These are phyloP conservation scores for Oryza punctata DNA, from an alignment of 176 grass and related monocot genomes.

Conservation along the genomic window DNA sequence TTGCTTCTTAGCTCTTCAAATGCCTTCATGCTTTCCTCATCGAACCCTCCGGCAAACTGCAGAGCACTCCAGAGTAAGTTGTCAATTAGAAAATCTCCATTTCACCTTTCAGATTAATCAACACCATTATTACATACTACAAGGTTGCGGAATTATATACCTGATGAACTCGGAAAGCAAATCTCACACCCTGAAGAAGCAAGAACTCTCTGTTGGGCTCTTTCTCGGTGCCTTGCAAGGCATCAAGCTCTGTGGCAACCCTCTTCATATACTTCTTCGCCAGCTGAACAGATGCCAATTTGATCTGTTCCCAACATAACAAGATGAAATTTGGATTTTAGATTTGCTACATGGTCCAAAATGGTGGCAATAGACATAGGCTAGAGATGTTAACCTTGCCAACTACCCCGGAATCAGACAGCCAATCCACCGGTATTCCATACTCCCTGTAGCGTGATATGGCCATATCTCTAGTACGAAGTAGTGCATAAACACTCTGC, in stretches of 20 bases:
- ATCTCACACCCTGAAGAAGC: slow-evolving; percentile 93
- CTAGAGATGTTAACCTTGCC: slow-evolving; percentile 72
- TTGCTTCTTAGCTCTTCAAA: slow-evolving; percentile 92
- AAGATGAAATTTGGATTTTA: slow-evolving; percentile 10
- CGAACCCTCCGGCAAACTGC: slow-evolving; percentile 92
- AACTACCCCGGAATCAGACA: slow-evolving; percentile 80
- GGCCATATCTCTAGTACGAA: slow-evolving; percentile 88
- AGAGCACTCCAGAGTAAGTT: not conserved
- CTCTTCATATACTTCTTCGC: slow-evolving; percentile 96
- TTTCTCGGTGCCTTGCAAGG: slow-evolving; percentile 68
- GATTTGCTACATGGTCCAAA: not conserved
- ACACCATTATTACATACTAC: not conserved
- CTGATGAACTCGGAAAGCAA: slow-evolving; percentile 90
- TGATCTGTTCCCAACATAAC: slow-evolving; percentile 64
- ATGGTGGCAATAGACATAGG: not conserved
- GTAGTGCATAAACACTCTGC: slow-evolving; percentile 86
- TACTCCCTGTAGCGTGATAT: slow-evolving; percentile 83
- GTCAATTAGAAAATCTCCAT: not conserved
- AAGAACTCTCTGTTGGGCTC: slow-evolving; percentile 92
- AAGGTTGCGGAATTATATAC: slow-evolving; percentile 23
- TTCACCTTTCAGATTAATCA: not conserved
- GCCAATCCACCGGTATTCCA: slow-evolving; percentile 86
- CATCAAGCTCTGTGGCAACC: slow-evolving; percentile 85
- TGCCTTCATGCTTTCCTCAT: slow-evolving; percentile 81
- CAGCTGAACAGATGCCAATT: slow-evolving; percentile 91